Conservation (phyloP, 768 basidiomycete genomes). For the Brasilioporus rufonigricans region DNA sequence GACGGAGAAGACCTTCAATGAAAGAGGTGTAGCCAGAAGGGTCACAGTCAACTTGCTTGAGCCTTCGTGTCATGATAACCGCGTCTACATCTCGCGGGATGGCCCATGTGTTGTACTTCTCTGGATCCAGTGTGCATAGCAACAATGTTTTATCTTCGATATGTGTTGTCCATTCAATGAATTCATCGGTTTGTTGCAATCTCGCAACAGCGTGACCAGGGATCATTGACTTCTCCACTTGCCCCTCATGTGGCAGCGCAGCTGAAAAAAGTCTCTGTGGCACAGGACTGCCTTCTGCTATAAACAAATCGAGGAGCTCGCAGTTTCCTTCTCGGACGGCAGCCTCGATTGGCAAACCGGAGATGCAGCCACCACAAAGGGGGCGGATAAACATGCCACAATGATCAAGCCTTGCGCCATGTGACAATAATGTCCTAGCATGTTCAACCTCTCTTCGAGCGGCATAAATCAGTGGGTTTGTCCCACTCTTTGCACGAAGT, state of each 20-base stretch:
- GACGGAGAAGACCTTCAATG: background rate
- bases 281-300: background rate
- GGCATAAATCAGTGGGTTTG: background rate
- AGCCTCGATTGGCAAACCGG: background rate
- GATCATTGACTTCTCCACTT: background rate
- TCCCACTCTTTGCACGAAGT: background rate
- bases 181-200: slow-evolving; percentile 13
- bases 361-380: no score
- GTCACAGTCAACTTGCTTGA: slow-evolving; percentile 1
- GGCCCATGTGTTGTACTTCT: background rate
- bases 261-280: background rate
- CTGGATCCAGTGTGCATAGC: background rate
- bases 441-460: background rate
- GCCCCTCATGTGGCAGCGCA: no score
- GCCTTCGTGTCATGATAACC: background rate
- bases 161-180: slow-evolving; percentile 7
- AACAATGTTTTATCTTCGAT: background rate
- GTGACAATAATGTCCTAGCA: background rate
- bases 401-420: background rate
- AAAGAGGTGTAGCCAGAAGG: background rate
- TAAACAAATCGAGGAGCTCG: background rate
- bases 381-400: background rate
- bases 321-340: background rate
- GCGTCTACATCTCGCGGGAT: background rate
- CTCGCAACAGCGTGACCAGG: background rate